These are phyloP conservation scores for Puccinia hordei DNA, from an alignment of 1,284 basidiomycete species.

Conservation along the genomic window DNA sequence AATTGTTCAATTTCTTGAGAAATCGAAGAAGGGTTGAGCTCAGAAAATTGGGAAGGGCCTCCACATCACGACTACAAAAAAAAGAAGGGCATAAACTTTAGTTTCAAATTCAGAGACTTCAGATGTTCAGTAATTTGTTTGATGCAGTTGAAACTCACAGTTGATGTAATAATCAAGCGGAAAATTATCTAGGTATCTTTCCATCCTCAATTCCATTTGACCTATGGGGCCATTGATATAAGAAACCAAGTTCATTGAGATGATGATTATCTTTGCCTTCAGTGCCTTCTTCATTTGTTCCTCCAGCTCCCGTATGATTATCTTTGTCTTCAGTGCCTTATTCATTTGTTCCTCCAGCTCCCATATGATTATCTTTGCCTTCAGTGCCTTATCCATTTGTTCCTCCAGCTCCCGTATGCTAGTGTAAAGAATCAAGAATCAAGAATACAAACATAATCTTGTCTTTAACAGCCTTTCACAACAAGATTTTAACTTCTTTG, in stretches of 20 bases:
- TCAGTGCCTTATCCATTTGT: background rate
- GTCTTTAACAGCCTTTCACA: slow-evolving; percentile 85
- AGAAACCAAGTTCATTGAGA: slow-evolving; percentile 88
- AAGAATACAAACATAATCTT: slow-evolving; percentile 96
- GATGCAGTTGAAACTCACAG: slow-evolving; percentile 63
- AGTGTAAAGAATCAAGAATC: slow-evolving; percentile 79
- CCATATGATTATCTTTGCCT: slow-evolving; percentile 1
- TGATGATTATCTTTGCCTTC: slow-evolving; percentile 68
- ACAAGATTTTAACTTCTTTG: slow-evolving; percentile 74
- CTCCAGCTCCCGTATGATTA: too few species aligned
- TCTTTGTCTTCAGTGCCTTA: too few species aligned
- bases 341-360: too few species aligned
- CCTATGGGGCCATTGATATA: slow-evolving; percentile 80
- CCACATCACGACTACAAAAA: slow-evolving; percentile 67
- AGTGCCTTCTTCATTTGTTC: too few species aligned
- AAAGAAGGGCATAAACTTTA: background rate
- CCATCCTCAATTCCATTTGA: slow-evolving; percentile 80
- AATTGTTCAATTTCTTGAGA: slow-evolving; percentile 58
- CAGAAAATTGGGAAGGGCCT: slow-evolving; percentile 87
- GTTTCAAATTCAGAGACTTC: background rate
- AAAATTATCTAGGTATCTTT: slow-evolving; percentile 90
- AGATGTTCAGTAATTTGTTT: background rate
- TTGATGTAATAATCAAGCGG: slow-evolving; percentile 96
- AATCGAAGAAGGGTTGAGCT: slow-evolving; percentile 88
- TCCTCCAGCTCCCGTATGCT: slow-evolving; percentile 43